Evolutionary conservation across 2,329 filamentous ascomycete species (phyloP).

Genomic region (Rachicladosporium sp.): DNA sequence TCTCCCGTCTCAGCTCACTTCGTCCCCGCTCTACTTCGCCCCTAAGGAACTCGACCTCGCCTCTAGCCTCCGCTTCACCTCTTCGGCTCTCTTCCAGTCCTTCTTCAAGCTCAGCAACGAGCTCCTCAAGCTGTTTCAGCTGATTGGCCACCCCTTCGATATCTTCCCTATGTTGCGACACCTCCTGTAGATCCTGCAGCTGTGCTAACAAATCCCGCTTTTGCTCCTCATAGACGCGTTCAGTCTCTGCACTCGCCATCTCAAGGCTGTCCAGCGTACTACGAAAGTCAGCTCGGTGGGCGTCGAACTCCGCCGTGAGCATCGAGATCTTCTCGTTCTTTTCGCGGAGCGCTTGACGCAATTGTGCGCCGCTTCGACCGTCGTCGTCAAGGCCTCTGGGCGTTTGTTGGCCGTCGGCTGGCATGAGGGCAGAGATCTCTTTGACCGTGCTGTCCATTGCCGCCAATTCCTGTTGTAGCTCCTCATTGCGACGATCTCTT

Average conservation of each 20-base stretch:
- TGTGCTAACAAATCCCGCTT: constrained; percentile 78
- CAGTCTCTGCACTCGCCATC: constrained; percentile 87
- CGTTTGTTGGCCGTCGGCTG: constrained; percentile 30
- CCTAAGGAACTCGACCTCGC: constrained; percentile 87
- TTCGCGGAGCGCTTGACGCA: constrained; percentile 74
- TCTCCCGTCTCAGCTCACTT: constrained; percentile 75
- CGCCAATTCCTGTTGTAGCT: constrained; percentile 66
- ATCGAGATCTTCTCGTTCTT: constrained; percentile 95
- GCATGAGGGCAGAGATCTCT: constrained; percentile 68
- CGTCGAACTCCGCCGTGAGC: constrained; percentile 88
- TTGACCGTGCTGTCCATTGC: constrained; percentile 84
- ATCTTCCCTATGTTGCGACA: constrained; percentile 73
- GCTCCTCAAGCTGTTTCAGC: constrained; percentile 86
- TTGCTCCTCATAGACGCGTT: constrained; percentile 88
- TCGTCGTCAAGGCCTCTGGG: constrained; percentile 26
- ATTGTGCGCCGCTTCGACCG: constrained; percentile 34
- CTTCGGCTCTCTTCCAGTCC: constrained; percentile 87
- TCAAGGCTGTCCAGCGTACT: constrained; percentile 95
- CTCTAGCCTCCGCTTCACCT: constrained; percentile 88
- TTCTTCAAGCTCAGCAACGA: constrained; percentile 94
- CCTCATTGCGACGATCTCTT: constrained; percentile 74
- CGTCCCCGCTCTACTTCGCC: constrained; percentile 89
- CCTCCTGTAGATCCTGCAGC: constrained; percentile 56
- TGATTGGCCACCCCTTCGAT: constrained; percentile 84
- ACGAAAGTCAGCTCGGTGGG: constrained; percentile 86